phyloP scores from a whole-genome alignment of 352 stramenopile genomes.

The Peronospora belbahrii region DNA sequence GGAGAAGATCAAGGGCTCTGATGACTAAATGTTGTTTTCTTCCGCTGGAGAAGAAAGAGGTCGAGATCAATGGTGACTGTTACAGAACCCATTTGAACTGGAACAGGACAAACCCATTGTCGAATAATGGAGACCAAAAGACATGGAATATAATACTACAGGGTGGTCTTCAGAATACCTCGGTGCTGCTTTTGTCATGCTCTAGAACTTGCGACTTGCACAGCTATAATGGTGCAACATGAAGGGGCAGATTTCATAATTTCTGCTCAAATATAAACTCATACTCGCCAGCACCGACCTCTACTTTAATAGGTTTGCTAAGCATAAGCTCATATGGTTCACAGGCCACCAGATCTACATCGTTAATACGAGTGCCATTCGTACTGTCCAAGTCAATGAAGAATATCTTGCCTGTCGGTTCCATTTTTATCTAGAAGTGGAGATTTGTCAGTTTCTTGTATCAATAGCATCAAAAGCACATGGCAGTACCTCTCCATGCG shows the following conservation, averaged over 20 bases:
- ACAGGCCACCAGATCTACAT: slow-evolving; percentile 35
- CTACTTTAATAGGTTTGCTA: slow-evolving; percentile 38
- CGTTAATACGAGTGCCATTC: slow-evolving; percentile 69
- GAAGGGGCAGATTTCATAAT: neutral
- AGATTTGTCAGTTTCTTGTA: neutral
- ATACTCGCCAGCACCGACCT: slow-evolving; percentile 46
- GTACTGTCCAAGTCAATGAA: slow-evolving; percentile 79
- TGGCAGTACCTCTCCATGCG: slow-evolving; percentile 50
- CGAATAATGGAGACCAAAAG: slow-evolving; percentile 13
- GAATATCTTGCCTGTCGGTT: slow-evolving; percentile 47
- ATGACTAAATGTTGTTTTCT: slow-evolving; percentile 17
- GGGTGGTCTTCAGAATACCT: slow-evolving; percentile 19
- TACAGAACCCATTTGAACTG: too few species aligned
- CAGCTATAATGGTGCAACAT: neutral
- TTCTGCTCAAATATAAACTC: slow-evolving; percentile 47
- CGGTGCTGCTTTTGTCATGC: slow-evolving; percentile 9
- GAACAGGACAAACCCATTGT: neutral
- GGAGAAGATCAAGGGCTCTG: slow-evolving; percentile 33
- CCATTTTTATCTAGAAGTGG: slow-evolving; percentile 49
- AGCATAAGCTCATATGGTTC: slow-evolving; percentile 39
- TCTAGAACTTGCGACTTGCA: slow-evolving; percentile 1
- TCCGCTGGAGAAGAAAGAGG: slow-evolving; percentile 2
- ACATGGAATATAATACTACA: slow-evolving; percentile 46
- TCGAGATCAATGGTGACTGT: too few species aligned
- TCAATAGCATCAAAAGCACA: neutral